These are phyloP conservation scores for Phytophthora macrochlamydospora DNA, from an alignment of 352 stramenopile species.

Conservation along the genomic window DNA sequence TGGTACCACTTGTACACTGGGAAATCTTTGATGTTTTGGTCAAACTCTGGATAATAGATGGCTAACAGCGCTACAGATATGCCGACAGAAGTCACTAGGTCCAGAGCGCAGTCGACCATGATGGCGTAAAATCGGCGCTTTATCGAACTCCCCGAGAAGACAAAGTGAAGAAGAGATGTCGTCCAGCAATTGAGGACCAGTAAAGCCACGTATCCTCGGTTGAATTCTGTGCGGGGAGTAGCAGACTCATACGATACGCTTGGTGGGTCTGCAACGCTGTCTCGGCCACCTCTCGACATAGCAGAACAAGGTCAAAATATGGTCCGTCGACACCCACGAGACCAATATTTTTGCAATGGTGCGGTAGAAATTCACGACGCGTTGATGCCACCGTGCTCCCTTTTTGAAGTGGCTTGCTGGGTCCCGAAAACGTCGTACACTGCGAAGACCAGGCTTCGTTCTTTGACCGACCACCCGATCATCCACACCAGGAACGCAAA, in stretches of 20 bases:
- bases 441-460: slow-evolving; percentile 5
- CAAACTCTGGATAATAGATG: slow-evolving; percentile 23
- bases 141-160: slow-evolving; percentile 1
- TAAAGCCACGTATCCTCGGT: slow-evolving; percentile 23
- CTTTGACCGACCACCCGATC: slow-evolving; percentile 15
- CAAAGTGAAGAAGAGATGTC: slow-evolving; percentile 10
- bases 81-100: slow-evolving; percentile 30
- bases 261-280: slow-evolving; percentile 32
- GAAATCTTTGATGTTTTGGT: slow-evolving; percentile 5
- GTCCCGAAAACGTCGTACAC: slow-evolving; percentile 8
- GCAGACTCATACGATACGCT: slow-evolving; percentile 27
- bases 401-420: not conserved
- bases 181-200: slow-evolving; percentile 39
- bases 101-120: slow-evolving; percentile 23
- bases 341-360: slow-evolving; percentile 1
- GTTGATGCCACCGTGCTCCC: not conserved
- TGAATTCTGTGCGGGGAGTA: slow-evolving; percentile 27
- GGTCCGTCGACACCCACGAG: slow-evolving; percentile 14
- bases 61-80: slow-evolving; percentile 18
- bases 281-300: slow-evolving; percentile 24
- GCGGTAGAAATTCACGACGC: not conserved
- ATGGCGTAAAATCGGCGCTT: slow-evolving; percentile 12
- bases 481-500: slow-evolving; percentile 12
- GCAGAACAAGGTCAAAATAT: slow-evolving; percentile 27
- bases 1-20: slow-evolving; percentile 26